Conservation (phyloP, 352 stramenopile genomes). For the Phytophthora sansomeana region DNA sequence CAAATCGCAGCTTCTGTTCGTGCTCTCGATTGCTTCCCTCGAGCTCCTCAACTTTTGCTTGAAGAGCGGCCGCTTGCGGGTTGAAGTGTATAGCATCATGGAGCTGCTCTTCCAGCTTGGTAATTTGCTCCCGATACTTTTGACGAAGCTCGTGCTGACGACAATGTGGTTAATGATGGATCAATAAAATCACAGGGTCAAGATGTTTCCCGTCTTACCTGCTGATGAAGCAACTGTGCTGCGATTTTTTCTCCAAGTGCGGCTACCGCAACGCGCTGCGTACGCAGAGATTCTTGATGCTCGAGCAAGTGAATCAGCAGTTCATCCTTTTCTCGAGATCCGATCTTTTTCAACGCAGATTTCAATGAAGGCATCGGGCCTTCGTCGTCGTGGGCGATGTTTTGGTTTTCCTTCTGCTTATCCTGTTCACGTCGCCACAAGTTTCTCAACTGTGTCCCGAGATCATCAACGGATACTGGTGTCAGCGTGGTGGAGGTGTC, state of each 20-base stretch:
- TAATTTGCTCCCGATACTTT: conserved; percentile 56
- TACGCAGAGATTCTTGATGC: conserved; percentile 44
- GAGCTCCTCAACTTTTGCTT: conserved; percentile 51
- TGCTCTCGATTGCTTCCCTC: conserved; percentile 49
- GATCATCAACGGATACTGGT: conserved; percentile 26
- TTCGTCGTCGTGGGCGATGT: background rate
- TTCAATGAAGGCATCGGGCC: conserved; percentile 8
- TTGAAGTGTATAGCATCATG: conserved; percentile 56
- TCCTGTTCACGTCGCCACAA: conserved; percentile 32
- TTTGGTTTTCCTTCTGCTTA: conserved; percentile 1
- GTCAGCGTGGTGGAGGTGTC: background rate
- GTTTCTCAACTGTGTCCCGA: conserved; percentile 37
- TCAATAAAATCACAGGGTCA: background rate
- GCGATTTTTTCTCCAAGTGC: conserved; percentile 73
- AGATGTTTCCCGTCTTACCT: conserved; percentile 35
- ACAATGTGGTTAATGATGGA: background rate
- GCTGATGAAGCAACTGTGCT: conserved; percentile 70
- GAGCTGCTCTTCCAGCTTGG: conserved; percentile 52
- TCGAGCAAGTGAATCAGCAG: conserved; percentile 60
- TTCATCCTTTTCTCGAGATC: conserved; percentile 59
- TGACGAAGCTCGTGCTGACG: conserved; percentile 61
- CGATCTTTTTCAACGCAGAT: conserved; percentile 58
- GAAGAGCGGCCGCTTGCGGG: conserved; percentile 53
- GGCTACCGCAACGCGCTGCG: conserved; percentile 57
- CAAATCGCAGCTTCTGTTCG: conserved; percentile 75